Evolutionary conservation across 78 protist genomes (phyloP).

Genomic region (Guillardia theta): DNA sequence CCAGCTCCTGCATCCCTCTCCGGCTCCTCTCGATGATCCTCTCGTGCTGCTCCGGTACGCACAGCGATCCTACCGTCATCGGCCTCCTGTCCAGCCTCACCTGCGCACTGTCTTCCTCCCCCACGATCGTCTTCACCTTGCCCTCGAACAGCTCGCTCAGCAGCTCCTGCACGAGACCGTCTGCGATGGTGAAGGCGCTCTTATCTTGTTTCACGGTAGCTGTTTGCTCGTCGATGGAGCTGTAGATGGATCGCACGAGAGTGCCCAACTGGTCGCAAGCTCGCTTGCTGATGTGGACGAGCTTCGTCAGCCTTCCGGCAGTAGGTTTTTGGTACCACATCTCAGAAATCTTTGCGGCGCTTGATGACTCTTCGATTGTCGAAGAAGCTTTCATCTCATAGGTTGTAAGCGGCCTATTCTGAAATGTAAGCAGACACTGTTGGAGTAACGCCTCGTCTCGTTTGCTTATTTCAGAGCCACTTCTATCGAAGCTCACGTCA

Average conservation of each 20-base stretch:
- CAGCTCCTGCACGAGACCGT: conserved; percentile 54
- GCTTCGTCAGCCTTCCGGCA: not conserved
- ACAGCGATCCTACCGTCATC: not conserved
- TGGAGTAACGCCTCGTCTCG: too few species aligned
- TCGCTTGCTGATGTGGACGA: not conserved
- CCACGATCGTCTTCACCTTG: not conserved
- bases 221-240: not conserved
- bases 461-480: too few species aligned
- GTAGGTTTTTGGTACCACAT: too few species aligned
- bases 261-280: not conserved
- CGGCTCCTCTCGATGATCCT: not conserved
- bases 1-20: not conserved
- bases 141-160: not conserved
- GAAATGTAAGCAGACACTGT: too few species aligned
- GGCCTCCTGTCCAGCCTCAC: not conserved
- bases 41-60: not conserved
- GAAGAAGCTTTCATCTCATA: too few species aligned
- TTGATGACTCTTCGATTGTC: too few species aligned
- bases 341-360: too few species aligned
- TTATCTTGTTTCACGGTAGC: conserved; percentile 14
- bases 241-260: not conserved
- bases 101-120: conserved; percentile 35
- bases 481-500: too few species aligned
- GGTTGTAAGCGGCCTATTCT: too few species aligned
- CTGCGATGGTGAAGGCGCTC: conserved; percentile 48